Evolutionary conservation across 2,329 filamentous ascomycete species (phyloP).

Genomic region (Clathrospora elynae): DNA sequence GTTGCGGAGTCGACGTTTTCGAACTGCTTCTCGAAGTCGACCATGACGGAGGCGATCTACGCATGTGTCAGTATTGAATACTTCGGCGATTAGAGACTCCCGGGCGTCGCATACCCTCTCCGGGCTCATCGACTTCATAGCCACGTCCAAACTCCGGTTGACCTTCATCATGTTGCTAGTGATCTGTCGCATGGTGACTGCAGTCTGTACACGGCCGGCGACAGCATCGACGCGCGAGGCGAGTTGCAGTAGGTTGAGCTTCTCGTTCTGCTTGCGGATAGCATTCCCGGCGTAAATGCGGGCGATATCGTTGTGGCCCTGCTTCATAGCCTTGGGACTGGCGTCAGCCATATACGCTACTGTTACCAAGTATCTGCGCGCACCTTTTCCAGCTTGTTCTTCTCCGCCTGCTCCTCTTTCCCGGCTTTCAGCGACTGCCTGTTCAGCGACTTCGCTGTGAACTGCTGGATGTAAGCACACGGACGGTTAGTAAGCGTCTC

Average conservation of each 20-base stretch:
- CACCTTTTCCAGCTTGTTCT: constrained; percentile 66
- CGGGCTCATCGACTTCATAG: constrained; percentile 68
- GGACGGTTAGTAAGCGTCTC: not conserved
- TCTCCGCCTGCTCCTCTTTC: constrained; percentile 65
- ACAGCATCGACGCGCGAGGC: constrained; percentile 65
- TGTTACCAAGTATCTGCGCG: not conserved
- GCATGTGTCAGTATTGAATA: constrained; percentile 8
- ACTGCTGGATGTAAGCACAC: constrained; percentile 50
- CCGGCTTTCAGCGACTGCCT: constrained; percentile 65
- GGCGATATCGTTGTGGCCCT: constrained; percentile 64
- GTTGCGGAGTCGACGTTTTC: constrained; percentile 59
- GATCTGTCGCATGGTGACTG: constrained; percentile 66
- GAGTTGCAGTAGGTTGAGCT: constrained; percentile 63
- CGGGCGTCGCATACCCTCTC: constrained; percentile 56
- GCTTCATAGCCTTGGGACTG: constrained; percentile 60
- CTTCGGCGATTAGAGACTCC: not conserved
- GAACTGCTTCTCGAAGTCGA: constrained; percentile 65
- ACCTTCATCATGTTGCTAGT: constrained; percentile 67
- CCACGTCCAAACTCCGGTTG: constrained; percentile 64
- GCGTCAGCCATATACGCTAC: not conserved
- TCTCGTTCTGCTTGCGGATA: constrained; percentile 67
- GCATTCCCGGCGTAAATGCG: constrained; percentile 68
- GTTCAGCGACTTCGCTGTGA: constrained; percentile 67
- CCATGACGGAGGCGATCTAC: constrained; percentile 69
- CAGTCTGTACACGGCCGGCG: constrained; percentile 64